Evolutionary conservation across 768 basidiomycete genomes (phyloP), one percentile per base, ranked within the genome.

Genomic region (Agaricus bisporus): DNA sequence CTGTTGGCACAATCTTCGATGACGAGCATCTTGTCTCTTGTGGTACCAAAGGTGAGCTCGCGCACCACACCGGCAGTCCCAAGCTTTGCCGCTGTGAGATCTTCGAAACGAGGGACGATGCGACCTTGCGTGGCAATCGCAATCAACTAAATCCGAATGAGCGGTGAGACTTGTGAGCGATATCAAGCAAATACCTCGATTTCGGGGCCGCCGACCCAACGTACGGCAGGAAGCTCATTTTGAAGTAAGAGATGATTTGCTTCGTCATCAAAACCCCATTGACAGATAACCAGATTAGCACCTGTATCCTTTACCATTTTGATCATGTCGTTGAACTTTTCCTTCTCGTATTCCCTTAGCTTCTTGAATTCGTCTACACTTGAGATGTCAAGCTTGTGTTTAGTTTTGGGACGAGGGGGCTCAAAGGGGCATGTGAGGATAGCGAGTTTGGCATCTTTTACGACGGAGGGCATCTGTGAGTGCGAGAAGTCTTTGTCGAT

Each of bases 401-500:
- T 99, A 10, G 97, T 99, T 77, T 98, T 99, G 37, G 97, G 97
- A 20, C 97, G 86, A 2, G 97, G 97, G 15, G 97, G 97, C 67
- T 99, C 97, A 67, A 99, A 99, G 18, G 97, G 94, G 70, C 97
- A 99, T 41, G 97, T 99, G 42, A 99, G 81, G 70, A 99, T 98
- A 12, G 95, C 97, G 51, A 99, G 77, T 56, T 85, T 85, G 50
- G 97, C 97, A 67, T 98, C 90, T 59, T 77, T 80, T 61, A 99
- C 86, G 35, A 74, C 77, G 55, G 81, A 84, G 8, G 95, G 95
- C 97, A 99, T 99, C 70, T 97, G 93, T 4, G 95, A 89, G 65
- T 99, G 97, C 11, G 94, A 98, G 89, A 99, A 95, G 73, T 99
- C 95, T 73, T 99, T 99, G 84, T 99, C 97, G 67, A 99, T 82